Conservation (phyloP, 129 eudicot genomes). For the Tagetes patula region DNA sequence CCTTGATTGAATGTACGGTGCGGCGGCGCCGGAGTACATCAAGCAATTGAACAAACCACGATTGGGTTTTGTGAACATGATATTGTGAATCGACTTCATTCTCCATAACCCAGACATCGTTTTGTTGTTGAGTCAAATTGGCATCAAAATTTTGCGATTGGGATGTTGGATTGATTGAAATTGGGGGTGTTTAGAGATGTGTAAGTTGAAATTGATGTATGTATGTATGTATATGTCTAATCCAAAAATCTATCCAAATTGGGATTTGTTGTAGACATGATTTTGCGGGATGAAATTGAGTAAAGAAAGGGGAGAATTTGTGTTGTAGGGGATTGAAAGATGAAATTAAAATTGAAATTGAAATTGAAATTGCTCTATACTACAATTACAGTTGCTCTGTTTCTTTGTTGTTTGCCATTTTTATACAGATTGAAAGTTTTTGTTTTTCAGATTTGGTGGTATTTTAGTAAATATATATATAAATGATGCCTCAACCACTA, state of each 20-base stretch:
- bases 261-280: conserved; percentile 13
- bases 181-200: background rate
- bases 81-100: conserved; percentile 44
- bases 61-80: conserved; percentile 17
- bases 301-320: background rate
- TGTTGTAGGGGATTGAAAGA: background rate
- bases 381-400: background rate
- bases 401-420: conserved; percentile 10
- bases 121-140: background rate
- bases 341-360: background rate
- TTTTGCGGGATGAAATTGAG: conserved; percentile 1
- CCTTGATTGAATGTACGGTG: conserved; percentile 52
- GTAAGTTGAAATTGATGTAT: background rate
- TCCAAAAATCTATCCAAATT: conserved; percentile 15
- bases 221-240: background rate
- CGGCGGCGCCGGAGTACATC: conserved; percentile 41
- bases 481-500: no score
- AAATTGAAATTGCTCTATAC: conserved; percentile 3
- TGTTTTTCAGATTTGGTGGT: conserved; percentile 5
- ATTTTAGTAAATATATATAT: no score
- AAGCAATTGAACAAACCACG: conserved; percentile 40
- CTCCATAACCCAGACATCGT: conserved; percentile 60
- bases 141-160: background rate
- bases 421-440: background rate
- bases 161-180: no score